These are phyloP conservation scores for Alternaria angustiovoidea DNA, from an alignment of 2,329 filamentous ascomycete species.

Conservation along the genomic window DNA sequence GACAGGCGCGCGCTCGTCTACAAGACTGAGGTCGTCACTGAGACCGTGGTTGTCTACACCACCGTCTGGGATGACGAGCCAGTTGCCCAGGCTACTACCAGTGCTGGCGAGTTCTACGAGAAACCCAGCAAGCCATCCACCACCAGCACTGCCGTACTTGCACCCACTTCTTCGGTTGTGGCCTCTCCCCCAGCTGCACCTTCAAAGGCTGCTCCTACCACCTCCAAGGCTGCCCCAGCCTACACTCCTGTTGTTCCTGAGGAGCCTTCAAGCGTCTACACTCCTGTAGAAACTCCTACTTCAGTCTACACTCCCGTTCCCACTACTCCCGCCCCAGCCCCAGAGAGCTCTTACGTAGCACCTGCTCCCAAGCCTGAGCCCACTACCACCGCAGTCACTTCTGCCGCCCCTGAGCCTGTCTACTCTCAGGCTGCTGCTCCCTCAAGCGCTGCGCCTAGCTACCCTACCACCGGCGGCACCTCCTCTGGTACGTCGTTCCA, in stretches of 20 bases:
- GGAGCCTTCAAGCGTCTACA: slow-evolving; percentile 23
- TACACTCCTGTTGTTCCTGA: slow-evolving; percentile 19
- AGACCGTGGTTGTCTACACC: slow-evolving; percentile 48
- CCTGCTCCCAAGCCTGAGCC: slow-evolving; percentile 19
- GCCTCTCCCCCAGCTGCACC: slow-evolving; percentile 22
- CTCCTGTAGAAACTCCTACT: slow-evolving; percentile 16
- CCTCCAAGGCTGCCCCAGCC: slow-evolving; percentile 16
- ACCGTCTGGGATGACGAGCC: slow-evolving; percentile 45
- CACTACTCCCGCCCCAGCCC: slow-evolving; percentile 18
- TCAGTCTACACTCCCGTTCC: slow-evolving; percentile 9
- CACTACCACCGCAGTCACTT: slow-evolving; percentile 2
- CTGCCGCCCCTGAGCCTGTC: slow-evolving; percentile 4
- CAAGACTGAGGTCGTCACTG: slow-evolving; percentile 43
- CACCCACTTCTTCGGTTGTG: slow-evolving; percentile 17
- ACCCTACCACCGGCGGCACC: slow-evolving; percentile 8
- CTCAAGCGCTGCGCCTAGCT: slow-evolving; percentile 8
- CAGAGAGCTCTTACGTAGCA: slow-evolving; percentile 13
- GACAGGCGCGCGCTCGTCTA: slow-evolving; percentile 47
- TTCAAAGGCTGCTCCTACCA: slow-evolving; percentile 5
- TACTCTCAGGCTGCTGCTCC: slow-evolving; percentile 13
- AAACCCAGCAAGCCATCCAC: slow-evolving; percentile 30
- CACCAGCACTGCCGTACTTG: slow-evolving; percentile 23
- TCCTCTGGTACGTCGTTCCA: slow-evolving; percentile 19
- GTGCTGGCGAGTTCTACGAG: slow-evolving; percentile 37
- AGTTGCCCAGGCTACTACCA: slow-evolving; percentile 24